Evolutionary conservation across 805 yeast species (phyloP), one percentile per base, ranked within the genome.

Genomic region (Yamadazyma sp.): DNA sequence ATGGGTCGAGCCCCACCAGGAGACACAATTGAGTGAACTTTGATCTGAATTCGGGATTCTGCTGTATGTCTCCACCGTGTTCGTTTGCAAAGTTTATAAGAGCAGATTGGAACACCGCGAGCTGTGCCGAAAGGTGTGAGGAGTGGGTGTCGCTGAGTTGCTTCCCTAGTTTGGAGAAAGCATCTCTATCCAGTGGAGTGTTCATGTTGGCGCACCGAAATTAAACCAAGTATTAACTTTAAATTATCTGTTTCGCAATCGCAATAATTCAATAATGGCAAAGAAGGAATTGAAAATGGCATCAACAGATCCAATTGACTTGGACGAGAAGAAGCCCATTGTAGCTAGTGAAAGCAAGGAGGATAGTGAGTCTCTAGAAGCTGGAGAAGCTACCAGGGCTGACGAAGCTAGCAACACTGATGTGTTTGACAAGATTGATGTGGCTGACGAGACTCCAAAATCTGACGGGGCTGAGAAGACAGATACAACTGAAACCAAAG

Each of bases 1-100:
- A 57, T 0, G 96, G 93, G 55, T 90, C 96, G 13, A 89, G 81
- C 1, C 96, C 96, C 19, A 89, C 80, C 48, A 81, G 76, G 3
- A 74, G 66, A 52, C 96, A 88, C 65, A 90, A 80, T 41, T 75
- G 73, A 24, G 86, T 78, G 57, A 89, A 87, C 53, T 85, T 82
- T 19, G 73, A 64, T 20, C 95, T 67, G 50, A 88, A 75, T 40
- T 77, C 77, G 0, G 81, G 71, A 54, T 85, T 82, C 32, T 67
- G 69, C 36, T 75, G 62, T 29, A 90, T 80, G 46, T 84, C 88
- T 6, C 70, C 69, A 8, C 81, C 79, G 54, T 89, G 88, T 15
- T 80, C 82, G 27, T 67, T 68, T 10, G 93, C 88, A 59, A 87
- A 87, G 47, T 77, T 77, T n/a, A 82, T 60, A 24, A 91, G 64